phyloP scores from a whole-genome alignment of 768 basidiomycete genomes.

The Pholiota conissans region DNA sequence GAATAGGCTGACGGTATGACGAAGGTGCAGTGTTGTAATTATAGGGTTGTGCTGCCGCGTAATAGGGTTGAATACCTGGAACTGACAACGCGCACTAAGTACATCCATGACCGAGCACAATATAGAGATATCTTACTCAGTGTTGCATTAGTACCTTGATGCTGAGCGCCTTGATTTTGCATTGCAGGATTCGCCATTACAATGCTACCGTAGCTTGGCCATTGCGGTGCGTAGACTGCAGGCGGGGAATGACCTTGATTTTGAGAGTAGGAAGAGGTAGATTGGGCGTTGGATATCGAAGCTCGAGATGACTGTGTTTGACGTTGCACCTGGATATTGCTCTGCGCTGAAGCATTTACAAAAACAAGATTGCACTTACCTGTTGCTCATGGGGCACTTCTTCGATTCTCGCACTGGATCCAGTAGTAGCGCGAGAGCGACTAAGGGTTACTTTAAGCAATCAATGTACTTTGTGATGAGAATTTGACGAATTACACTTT shows the following conservation, averaged over 20 bases:
- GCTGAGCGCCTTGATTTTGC: no score
- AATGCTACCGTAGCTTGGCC: not conserved
- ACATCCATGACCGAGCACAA: no score
- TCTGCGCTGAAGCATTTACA: not conserved
- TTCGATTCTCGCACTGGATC: conserved; percentile 1
- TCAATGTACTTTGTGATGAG: not conserved
- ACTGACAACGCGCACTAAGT: no score
- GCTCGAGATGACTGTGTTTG: not conserved
- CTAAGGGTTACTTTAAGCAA: not conserved
- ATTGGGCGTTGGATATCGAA: no score
- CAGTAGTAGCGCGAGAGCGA: not conserved
- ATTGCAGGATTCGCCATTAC: not conserved
- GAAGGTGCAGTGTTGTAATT: no score
- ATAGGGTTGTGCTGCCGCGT: no score
- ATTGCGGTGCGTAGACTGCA: not conserved
- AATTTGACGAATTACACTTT: not conserved
- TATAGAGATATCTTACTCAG: no score
- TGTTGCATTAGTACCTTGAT: no score
- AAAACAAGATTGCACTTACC: not conserved
- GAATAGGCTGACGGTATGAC: not conserved
- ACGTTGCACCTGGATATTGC: not conserved
- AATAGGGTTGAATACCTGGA: no score
- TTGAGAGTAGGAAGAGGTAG: not conserved
- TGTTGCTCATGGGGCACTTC: not conserved
- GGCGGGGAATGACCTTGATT: not conserved